Base-by-base conservation (phyloP, 1,284 basidiomycete genomes). In the Trichosporon faecale region DNA sequence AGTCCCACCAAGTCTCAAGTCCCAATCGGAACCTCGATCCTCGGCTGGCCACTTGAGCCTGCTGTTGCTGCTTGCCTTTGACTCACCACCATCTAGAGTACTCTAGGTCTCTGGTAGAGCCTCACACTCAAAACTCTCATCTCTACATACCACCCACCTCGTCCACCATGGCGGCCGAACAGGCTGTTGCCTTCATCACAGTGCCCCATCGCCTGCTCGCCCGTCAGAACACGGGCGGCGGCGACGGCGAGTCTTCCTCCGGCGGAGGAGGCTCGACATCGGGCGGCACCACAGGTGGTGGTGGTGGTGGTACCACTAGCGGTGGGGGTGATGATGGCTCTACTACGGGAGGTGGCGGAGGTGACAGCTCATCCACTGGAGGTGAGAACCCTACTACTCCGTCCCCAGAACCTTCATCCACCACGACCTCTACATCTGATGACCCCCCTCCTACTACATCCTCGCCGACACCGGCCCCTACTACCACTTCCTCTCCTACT, bases 321-420 rank as follows among this genome's bases (percentile, higher is more conserved):
- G 57, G 57, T 33, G 57, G 57, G 57, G 57, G 57, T n/a, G 27
- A 23, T 31, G 57, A 61, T 21, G 57, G 57, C 57, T 31, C 57
- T 61, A 61, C 57, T n/a, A 33, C 57, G 27, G 57, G 57, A 31
- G 57, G 57, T 61, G 21, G 27, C 57, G 57, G 57, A 31, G 57
- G 57, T 31, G 57, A 31, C 57, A 31, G 29, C 57, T 61, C 57
- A 33, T 33, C 57, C 57, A 61, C 57, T 31, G 29, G 57, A 61
- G 57, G 57, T 61, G 57, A 61, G 57, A 31, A 12, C 57, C 14
- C 57, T 31, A 61, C 57, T 61, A 64, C 63, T 40, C 37, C 63
- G n/a, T 35, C 33, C 37, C 29, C 64, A 25, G 21, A 60, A 57
- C 57, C 66, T 21, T 33, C 66, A 27, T 25, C 66, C 27, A 25